Evolutionary conservation across 140 eudicot species (phyloP), one percentile per base, ranked within the genome.

Genomic region (Cichorium intybus): DNA sequence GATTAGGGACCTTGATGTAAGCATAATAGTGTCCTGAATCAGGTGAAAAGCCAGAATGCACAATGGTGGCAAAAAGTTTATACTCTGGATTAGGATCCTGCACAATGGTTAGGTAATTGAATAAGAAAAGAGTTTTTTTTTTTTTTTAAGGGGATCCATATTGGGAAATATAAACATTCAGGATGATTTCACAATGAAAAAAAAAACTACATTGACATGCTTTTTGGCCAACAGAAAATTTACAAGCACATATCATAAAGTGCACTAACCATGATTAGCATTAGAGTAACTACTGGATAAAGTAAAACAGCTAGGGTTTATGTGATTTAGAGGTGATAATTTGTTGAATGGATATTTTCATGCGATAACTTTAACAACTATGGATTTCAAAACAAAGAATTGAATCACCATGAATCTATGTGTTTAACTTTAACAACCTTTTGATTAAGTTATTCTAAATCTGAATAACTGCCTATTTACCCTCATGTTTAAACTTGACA

Each of bases 21-120:
- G 99, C 97, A 68, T 89, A 94, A 71, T 94, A 94, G 77, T 94
- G 99, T 52, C 99, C 99, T 27, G 99, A 89, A 80, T 94, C 97
- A 6, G 97, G 95, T 28, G 99, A 89, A 70, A 73, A 78, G 52
- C 99, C 99, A 28, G 97, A 89, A 84, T 94, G 99, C 54, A 94
- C 93, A 70, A 94, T 94, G 60, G 99, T 84, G 20, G 95, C 99
- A 68, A 84, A 94, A 62, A 94, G 95, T 49, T 78, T 84, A 72
- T 94, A 94, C 78, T 94, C 97, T 16, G 97, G 95, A 59, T 77
- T 73, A 57, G 60, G 82, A 68, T 89, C 97, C 99, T 94, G 95
- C 81, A 78, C 43, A 55, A 37, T 24, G 12, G 63, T 64, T 37
- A 56, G 28, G 29, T 6, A 27, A 47, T 2, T 53, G 11, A 14